Evolutionary conservation across 2,329 filamentous ascomycete species (phyloP).

Genomic region (Rhytidhysteron rufulum): DNA sequence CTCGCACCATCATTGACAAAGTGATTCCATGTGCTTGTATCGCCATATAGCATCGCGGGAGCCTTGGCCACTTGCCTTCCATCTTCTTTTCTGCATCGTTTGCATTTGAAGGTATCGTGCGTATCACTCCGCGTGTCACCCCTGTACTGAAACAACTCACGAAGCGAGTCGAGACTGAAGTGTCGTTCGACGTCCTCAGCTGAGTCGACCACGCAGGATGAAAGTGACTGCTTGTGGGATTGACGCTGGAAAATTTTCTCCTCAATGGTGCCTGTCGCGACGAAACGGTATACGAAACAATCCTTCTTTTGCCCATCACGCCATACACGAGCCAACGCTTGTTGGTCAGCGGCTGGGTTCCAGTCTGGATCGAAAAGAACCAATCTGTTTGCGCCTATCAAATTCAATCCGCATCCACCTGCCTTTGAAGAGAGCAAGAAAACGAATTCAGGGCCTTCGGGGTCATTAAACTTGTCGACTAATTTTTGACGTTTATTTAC

Average conservation of each 20-base stretch:
- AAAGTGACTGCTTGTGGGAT: slow-evolving; percentile 95
- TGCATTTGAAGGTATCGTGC: slow-evolving; percentile 98
- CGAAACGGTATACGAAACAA: slow-evolving; percentile 99
- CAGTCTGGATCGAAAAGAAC: slow-evolving; percentile 92
- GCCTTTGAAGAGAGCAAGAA: slow-evolving; percentile 97
- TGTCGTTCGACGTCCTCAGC: slow-evolving; percentile 96
- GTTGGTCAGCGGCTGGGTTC: slow-evolving; percentile 97
- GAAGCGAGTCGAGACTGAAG: slow-evolving; percentile 84
- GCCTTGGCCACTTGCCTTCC: slow-evolving; percentile 86
- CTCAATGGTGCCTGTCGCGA: slow-evolving; percentile 94
- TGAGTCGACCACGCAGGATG: slow-evolving; percentile 92
- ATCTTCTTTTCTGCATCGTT: slow-evolving; percentile 78
- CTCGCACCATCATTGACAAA: slow-evolving; percentile 72
- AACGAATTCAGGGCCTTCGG: slow-evolving; percentile 82
- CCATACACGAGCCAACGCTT: slow-evolving; percentile 95
- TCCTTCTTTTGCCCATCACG: slow-evolving; percentile 99
- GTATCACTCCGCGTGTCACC: slow-evolving; percentile 84
- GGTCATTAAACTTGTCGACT: slow-evolving; percentile 96
- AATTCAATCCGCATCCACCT: slow-evolving; percentile 91
- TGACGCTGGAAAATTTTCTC: slow-evolving; percentile 99
- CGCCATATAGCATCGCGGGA: slow-evolving; percentile 91
- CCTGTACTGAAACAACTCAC: slow-evolving; percentile 92
- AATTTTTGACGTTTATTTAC: slow-evolving; percentile 96
- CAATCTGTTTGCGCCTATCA: slow-evolving; percentile 90
- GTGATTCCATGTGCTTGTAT: slow-evolving; percentile 99